These are phyloP conservation scores for Monilinia laxa DNA, from an alignment of 2,329 filamentous ascomycete genomes.

Conservation along the genomic window DNA sequence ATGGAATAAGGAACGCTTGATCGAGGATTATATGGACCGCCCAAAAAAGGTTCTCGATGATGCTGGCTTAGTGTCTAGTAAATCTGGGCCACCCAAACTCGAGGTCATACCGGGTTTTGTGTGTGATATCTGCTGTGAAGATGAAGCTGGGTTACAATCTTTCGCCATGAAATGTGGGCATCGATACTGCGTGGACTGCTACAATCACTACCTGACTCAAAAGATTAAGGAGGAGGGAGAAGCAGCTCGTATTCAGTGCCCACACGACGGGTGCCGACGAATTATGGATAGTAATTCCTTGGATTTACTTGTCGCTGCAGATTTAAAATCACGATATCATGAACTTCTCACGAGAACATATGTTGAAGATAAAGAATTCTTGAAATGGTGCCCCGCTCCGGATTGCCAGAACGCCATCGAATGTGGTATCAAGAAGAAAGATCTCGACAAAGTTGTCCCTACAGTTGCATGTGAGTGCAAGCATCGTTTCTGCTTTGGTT, in stretches of 20 bases:
- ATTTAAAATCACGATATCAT: slow-evolving; percentile 67
- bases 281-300: slow-evolving; percentile 90
- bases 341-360: slow-evolving; percentile 89
- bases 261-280: slow-evolving; percentile 79
- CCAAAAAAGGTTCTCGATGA: slow-evolving; percentile 77
- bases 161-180: slow-evolving; percentile 96
- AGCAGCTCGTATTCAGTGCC: slow-evolving; percentile 91
- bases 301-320: slow-evolving; percentile 66
- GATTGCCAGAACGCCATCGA: slow-evolving; percentile 93
- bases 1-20: slow-evolving; percentile 95
- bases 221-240: slow-evolving; percentile 97
- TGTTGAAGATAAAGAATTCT: slow-evolving; percentile 91
- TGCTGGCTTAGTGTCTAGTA: slow-evolving; percentile 72
- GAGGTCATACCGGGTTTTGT: slow-evolving; percentile 73
- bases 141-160: slow-evolving; percentile 70
- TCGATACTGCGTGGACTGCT: slow-evolving; percentile 90
- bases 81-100: slow-evolving; percentile 63
- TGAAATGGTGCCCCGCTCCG: slow-evolving; percentile 98
- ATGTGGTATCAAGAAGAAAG: slow-evolving; percentile 83
- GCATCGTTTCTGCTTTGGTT: slow-evolving; percentile 93
- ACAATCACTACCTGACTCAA: slow-evolving; percentile 83
- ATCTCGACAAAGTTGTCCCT: slow-evolving; percentile 80
- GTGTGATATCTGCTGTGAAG: slow-evolving; percentile 97
- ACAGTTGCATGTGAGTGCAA: slow-evolving; percentile 85
- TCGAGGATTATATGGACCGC: slow-evolving; percentile 95